phyloP scores from a whole-genome alignment of 2,329 filamentous ascomycete species.

The Thelonectria olida region DNA sequence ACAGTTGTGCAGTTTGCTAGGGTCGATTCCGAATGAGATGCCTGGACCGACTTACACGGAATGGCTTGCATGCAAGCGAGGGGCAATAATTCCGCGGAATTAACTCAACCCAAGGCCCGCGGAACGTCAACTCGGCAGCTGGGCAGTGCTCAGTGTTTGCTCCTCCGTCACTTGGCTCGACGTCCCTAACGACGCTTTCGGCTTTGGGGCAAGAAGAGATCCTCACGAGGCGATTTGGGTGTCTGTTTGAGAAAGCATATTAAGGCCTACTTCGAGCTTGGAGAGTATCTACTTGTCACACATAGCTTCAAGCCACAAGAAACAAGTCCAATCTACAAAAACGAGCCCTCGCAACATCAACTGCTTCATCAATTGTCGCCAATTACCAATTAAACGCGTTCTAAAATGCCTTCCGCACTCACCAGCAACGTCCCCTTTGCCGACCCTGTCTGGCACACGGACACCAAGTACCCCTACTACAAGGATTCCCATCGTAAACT shows the following conservation, averaged over 20 bases:
- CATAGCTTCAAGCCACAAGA: not conserved
- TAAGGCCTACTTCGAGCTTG: not conserved
- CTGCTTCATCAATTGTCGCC: too few relatives aligned
- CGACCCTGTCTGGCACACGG: conserved; percentile 5
- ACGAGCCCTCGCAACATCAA: not conserved
- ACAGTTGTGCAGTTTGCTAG: not conserved
- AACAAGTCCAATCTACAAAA: too few relatives aligned
- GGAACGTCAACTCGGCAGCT: not conserved
- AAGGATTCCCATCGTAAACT: conserved; percentile 4
- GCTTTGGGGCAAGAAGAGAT: not conserved
- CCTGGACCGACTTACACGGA: not conserved
- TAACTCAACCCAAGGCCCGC: not conserved
- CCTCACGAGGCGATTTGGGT: not conserved
- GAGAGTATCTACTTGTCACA: not conserved
- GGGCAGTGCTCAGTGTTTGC: not conserved
- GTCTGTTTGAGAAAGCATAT: not conserved
- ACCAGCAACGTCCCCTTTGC: conserved; percentile 6
- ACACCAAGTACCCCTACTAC: not conserved
- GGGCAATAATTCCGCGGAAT: conserved; percentile 1
- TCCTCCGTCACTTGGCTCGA: not conserved
- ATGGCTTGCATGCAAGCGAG: not conserved
- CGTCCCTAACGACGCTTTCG: not conserved
- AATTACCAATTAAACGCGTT: not conserved
- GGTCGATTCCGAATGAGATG: not conserved
- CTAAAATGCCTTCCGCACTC: not conserved